Evolutionary conservation across 768 basidiomycete genomes (phyloP), one percentile per base, ranked within the genome.

Genomic region (Sporobolomyces roseus): DNA sequence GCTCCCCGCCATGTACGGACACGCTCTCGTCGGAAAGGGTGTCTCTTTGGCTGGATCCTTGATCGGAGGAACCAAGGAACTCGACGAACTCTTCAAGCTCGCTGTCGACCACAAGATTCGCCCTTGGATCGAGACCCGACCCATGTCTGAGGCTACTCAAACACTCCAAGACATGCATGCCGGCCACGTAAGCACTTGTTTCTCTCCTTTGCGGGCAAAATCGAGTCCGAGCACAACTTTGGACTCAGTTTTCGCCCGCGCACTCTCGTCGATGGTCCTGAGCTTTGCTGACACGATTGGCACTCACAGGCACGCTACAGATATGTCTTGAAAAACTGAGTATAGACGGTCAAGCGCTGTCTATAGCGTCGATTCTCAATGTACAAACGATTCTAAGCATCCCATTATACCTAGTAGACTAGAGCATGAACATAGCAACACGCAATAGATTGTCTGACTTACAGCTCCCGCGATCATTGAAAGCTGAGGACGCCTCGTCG

Each of bases 31-130:
- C n/a, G 66, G 61, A 8, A 77, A 74, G 59, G 77, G 66, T 10
- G 27, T 73, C 27, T 54, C 67, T 21, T 56, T 73, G 50, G 75
- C 79, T 32, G 77, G 77, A n/a, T 76, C 75, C 29, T 77, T 79
- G 68, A 83, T 86, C 59, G 86, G 84, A 43, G 84, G 81, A 76
- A 84, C 84, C 76, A 78, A 81, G 60, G 85, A 86, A 73, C 80
- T 80, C 19, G 27, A 61, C 29, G 81, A 81, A 61, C 85, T 86
- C 84, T 79, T 86, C 48, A 75, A 84, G 52, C 81, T 87, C 53
- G 84, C 84, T 13, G 38, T 36, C 48, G 51, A 63, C 67, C 84
- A 85, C 77, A 79, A 78, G 10, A 78, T 87, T 67, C 81, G 81
- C 73, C 81, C 83, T 9, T 83, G 81, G 79, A 72, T 78, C 41